Evolutionary conservation across 2,329 filamentous ascomycete species (phyloP).

Genomic region (Gaeumannomyces sp.): DNA sequence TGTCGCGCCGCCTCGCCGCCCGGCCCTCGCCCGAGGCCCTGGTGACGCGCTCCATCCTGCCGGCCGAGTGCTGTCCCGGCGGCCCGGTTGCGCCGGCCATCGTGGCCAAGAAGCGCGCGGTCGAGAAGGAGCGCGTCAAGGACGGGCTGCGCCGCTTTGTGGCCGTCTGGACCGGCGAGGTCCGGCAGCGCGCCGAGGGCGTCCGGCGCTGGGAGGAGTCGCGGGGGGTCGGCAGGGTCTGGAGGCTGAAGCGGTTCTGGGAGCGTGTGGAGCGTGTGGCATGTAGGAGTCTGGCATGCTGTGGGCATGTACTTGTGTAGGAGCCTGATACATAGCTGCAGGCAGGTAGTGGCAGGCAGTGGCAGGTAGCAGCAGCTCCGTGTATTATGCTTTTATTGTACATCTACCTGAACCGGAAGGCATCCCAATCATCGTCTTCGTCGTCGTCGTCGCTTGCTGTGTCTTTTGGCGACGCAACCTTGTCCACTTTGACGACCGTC

Average conservation of each 20-base stretch:
- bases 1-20: constrained; percentile 54
- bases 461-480: constrained; percentile 17
- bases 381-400: constrained; percentile 8
- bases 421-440: constrained; percentile 52
- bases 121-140: constrained; percentile 63
- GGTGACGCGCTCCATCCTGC: constrained; percentile 58
- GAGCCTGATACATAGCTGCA: no score
- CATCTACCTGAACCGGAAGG: constrained; percentile 42
- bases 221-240: constrained; percentile 49
- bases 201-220: constrained; percentile 43
- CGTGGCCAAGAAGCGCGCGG: constrained; percentile 53
- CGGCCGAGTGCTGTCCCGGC: constrained; percentile 54
- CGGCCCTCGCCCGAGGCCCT: constrained; percentile 55
- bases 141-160: constrained; percentile 61
- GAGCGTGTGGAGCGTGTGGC: constrained; percentile 33
- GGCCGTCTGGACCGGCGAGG: constrained; percentile 47
- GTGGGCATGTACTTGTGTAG: no score
- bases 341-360: not conserved
- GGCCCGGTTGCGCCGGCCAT: constrained; percentile 48
- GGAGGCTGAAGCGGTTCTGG: constrained; percentile 60
- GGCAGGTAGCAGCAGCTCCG: no score
- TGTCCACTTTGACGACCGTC: constrained; percentile 11
- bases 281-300: not conserved
- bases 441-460: constrained; percentile 36
- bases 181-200: constrained; percentile 41